phyloP scores from a whole-genome alignment of 192 early-diverging fungal species.

The Backusella sp. region DNA sequence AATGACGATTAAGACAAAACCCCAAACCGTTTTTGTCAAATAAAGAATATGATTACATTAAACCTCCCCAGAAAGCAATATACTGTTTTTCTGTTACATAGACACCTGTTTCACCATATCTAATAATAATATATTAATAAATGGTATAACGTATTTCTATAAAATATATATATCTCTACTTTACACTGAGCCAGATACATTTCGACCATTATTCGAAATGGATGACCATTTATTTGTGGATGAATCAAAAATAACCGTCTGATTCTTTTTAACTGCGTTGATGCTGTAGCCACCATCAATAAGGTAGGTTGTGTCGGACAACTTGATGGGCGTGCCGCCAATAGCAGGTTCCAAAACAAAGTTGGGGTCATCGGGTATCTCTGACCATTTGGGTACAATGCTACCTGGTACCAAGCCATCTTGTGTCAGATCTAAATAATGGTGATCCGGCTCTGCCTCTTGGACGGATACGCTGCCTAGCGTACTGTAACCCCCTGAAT shows the following conservation, averaged over 20 bases:
- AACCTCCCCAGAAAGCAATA: conserved; percentile 1
- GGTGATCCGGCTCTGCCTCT: background rate
- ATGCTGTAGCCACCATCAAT: background rate
- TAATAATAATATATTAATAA: background rate
- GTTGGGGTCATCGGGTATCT: background rate
- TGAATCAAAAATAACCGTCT: background rate
- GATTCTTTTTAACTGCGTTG: background rate
- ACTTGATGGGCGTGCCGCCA: background rate
- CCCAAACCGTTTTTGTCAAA: background rate
- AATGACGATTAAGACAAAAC: background rate
- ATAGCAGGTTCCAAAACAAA: background rate
- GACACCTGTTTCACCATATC: background rate
- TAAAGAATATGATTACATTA: conserved; percentile 4
- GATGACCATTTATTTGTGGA: background rate
- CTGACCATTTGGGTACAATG: background rate
- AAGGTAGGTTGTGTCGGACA: background rate
- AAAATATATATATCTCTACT: too few relatives aligned
- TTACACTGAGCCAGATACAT: conserved; percentile 1
- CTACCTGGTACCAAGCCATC: background rate
- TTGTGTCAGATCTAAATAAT: conserved; percentile 10
- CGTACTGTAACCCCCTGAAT: background rate
- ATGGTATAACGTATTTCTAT: too few relatives aligned
- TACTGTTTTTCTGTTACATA: background rate
- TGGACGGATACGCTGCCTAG: background rate
- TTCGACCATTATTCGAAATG: background rate